phyloP scores from a whole-genome alignment of 2,329 filamentous ascomycete genomes.

The Coniochaeta sp. region DNA sequence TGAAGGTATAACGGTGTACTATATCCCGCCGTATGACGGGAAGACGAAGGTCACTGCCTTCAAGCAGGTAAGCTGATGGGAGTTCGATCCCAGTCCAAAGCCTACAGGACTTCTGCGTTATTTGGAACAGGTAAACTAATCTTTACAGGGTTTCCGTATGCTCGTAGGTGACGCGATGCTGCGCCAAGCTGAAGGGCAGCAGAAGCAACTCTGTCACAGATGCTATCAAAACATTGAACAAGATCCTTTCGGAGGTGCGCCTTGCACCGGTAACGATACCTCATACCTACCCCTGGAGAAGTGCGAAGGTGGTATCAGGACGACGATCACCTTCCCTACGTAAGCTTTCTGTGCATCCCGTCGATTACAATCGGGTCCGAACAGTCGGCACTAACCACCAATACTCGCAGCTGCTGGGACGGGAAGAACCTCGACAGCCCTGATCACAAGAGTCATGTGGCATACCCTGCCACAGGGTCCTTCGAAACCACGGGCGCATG shows the following conservation, averaged over 20 bases:
- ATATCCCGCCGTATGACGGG: slow-evolving; percentile 30
- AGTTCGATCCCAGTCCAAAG: no score
- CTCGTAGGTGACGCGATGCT: slow-evolving; percentile 23
- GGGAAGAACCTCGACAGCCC: slow-evolving; percentile 40
- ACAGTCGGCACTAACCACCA: slow-evolving; percentile 14
- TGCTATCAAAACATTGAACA: slow-evolving; percentile 4
- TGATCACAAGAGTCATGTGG: slow-evolving; percentile 34
- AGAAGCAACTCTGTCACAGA: slow-evolving; percentile 14
- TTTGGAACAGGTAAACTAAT: background rate
- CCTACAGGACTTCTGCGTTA: background rate
- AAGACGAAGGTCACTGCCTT: slow-evolving; percentile 33
- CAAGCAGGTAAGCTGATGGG: slow-evolving; percentile 22
- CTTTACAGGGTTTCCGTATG: slow-evolving; percentile 29
- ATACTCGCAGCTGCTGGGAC: slow-evolving; percentile 40
- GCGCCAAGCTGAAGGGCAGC: slow-evolving; percentile 8
- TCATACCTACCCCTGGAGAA: slow-evolving; percentile 25
- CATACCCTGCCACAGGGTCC: slow-evolving; percentile 32
- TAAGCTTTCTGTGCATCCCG: slow-evolving; percentile 12
- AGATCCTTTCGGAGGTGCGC: slow-evolving; percentile 7
- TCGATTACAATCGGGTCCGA: slow-evolving; percentile 9
- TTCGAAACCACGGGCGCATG: slow-evolving; percentile 25
- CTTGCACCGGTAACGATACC: slow-evolving; percentile 18
- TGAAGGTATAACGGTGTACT: slow-evolving; percentile 31
- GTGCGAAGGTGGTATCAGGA: slow-evolving; percentile 33
- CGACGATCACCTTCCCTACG: slow-evolving; percentile 33